Base-by-base conservation (phyloP, 169 alveolate genomes). In the Toxoplasma gondii region DNA sequence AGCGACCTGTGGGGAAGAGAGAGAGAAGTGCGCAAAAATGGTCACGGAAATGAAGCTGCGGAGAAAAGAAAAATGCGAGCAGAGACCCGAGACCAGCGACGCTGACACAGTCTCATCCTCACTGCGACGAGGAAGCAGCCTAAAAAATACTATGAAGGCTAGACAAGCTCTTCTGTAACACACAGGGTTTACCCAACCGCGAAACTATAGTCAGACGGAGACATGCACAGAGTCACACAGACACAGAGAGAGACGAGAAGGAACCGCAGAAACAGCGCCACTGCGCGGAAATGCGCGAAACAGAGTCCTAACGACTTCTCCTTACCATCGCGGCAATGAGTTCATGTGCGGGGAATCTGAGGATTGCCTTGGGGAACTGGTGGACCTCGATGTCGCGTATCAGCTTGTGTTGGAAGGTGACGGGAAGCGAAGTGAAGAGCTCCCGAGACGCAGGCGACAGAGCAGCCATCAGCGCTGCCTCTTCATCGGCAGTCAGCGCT, bases 311-410 rank as follows among this genome's bases (percentile, higher is more conserved):
- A 39, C 41, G 41, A 39, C 58, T 0, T 49, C 1, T 49, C 22
- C 58, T 17, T 49, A 41, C 17, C 41, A 91, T 90, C 94, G 78
- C 44, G 36, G 88, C 78, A 78, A 91, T 45, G 39, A 82, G 54
- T 31, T 74, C 88, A n/a, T 44, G 82, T 7, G 84, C n/a, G n/a
- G 94, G 94, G 90, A 91, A 91, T 10, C 90, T 39, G 27, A 58
- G 45, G 64, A 83, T 70, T 22, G 58, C 84, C 80, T 34, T 29
- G 70, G 94, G 88, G 90, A 45, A 91, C 49, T 29, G 31, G 80
- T 53, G 94, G 41, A 36, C 70, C 5, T n/a, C 54, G 41, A 91
- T 31, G 39, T 45, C 39, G 9, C 67, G 53, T 0, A 78, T 38
- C 24, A 91, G 29, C 38, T 80, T 74, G 34, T 91, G 58, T 43